These are phyloP conservation scores for Carallia brachiata DNA, from an alignment of 345 rosid genomes.

Conservation along the genomic window DNA sequence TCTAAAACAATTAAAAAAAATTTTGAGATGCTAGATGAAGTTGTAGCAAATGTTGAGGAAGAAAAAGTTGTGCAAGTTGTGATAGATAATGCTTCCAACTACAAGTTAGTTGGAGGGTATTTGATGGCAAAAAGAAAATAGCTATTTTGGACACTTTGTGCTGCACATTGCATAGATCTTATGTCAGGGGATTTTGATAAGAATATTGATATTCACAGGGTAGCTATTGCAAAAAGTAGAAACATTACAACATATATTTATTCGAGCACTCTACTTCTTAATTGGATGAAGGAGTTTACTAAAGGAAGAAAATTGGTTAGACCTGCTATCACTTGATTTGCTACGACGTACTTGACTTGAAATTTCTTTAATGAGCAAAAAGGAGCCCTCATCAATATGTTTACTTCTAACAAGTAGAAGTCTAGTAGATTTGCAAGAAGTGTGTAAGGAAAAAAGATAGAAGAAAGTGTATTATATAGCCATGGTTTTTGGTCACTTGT, in stretches of 20 bases:
- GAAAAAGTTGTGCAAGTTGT: no score
- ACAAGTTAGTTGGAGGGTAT: no score
- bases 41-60: no score
- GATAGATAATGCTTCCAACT: no score
- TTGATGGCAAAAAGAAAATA: no score
- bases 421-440: not conserved
- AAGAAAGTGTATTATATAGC: not conserved
- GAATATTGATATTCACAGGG: not conserved
- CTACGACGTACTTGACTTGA: constrained; percentile 2
- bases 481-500: not conserved
- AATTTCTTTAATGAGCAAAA: not conserved
- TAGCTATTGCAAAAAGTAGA: not conserved
- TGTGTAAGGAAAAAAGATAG: not conserved
- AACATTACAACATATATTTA: not conserved
- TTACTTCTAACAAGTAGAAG: not conserved
- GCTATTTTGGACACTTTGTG: no score
- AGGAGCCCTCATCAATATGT: not conserved
- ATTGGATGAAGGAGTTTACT: not conserved
- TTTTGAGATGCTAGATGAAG: no score
- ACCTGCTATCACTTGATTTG: not conserved
- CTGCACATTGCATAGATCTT: no score
- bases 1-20: no score
- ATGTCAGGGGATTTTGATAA: not conserved
- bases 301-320: not conserved
- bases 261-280: not conserved